Base-by-base conservation (phyloP, 805 yeast species). In the Wickerhamomyces bovis region DNA sequence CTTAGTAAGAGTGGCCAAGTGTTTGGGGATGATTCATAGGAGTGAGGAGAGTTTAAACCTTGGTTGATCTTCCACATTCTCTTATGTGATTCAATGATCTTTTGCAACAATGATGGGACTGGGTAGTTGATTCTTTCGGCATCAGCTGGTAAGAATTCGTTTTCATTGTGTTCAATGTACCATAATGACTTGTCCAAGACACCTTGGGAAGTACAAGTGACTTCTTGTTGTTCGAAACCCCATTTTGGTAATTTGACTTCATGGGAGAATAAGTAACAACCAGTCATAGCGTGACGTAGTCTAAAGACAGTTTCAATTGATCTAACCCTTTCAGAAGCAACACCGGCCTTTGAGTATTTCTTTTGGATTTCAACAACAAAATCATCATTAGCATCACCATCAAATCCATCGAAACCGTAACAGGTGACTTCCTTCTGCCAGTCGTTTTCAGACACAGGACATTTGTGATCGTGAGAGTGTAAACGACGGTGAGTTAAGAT, bases 161-260 rank as follows among this genome's bases (percentile, higher is more conserved):
- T 83, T 44, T 64, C 70, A 66, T 85, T 85, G 48, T 78, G 73
- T 68, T 86, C 95, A 56, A 86, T 69, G 65, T 83, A 81, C 92
- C 92, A 86, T 53, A 77, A 70, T 31, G 81, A 70, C 56, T 81
- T 73, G 16, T 76, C 71, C 47, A 77, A 68, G 45, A 73, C 71
- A 64, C 90, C 94, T 55, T 80, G 84, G 18, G 76, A 65, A 33
- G 95, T 89, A 69, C 90, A 77, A 3, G 90, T 80, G 45, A 86
- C 95, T 69, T 86, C 95, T 64, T 83, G 90, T 65, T 86, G 95
- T 51, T 80, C 85, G 54, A 81, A 83, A 1, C 85, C 95, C 90
- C 94, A 85, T 44, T 77, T 78, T 51, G 95, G 95, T 58, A 86
- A 73, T 61, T 83, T 83, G 13, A 76, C 78, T 47, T 78, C 83